phyloP scores from a whole-genome alignment of 2,329 filamentous ascomycete genomes.

The Coniochaeta pulveracea region DNA sequence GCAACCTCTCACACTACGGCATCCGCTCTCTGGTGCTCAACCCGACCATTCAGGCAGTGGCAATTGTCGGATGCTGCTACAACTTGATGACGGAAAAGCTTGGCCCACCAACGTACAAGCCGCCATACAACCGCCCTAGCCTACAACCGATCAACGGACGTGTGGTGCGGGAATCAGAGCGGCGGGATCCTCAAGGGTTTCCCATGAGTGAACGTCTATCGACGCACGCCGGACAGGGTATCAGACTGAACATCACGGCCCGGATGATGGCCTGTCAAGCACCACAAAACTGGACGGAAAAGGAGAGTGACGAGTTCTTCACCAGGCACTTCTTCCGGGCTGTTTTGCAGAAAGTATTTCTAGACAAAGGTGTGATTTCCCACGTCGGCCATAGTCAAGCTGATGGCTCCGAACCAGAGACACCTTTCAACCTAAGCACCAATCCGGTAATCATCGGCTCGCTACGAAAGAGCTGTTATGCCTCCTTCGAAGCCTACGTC shows the following conservation, averaged over 20 bases:
- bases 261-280: constrained; percentile 98
- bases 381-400: constrained; percentile 22
- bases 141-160: constrained; percentile 58
- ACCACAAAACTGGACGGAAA: constrained; percentile 76
- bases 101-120: constrained; percentile 77
- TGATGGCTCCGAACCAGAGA: constrained; percentile 12
- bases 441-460: constrained; percentile 81
- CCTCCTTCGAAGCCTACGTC: constrained; percentile 64
- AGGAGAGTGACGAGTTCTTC: constrained; percentile 81
- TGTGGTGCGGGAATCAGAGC: constrained; percentile 53
- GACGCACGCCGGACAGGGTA: constrained; percentile 47
- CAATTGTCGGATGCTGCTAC: constrained; percentile 96
- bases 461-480: constrained; percentile 69
- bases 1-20: constrained; percentile 92
- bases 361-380: constrained; percentile 69
- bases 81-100: constrained; percentile 88
- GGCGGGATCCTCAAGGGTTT: constrained; percentile 83
- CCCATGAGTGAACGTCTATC: constrained; percentile 71
- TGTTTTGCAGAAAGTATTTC: constrained; percentile 80
- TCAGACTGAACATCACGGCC: constrained; percentile 88
- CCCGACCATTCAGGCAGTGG: constrained; percentile 74
- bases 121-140: constrained; percentile 62
- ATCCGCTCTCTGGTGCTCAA: constrained; percentile 80
- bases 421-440: constrained; percentile 46
- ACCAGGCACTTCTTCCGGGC: constrained; percentile 87